Percentiles rank a stretch among this genome's conserved stretches.
phyloP scores from a whole-genome alignment of 805 yeast species.

The Tetrapisispora nanseiensis region DNA sequence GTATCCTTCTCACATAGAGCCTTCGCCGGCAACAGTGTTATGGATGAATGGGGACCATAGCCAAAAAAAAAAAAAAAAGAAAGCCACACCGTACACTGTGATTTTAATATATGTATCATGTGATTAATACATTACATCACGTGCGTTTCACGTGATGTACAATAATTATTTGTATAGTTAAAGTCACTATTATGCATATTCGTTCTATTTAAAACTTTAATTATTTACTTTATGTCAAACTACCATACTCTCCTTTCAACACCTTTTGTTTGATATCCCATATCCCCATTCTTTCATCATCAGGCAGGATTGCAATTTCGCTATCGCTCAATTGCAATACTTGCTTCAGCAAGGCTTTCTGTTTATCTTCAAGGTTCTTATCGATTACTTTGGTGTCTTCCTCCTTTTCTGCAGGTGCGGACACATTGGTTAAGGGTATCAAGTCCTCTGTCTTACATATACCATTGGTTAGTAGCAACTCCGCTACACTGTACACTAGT shows the following conservation, averaged over 20 bases:
- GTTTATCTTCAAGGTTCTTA: constrained; percentile 27
- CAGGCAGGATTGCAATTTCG: constrained; percentile 41
- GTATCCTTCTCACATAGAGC: too few species aligned
- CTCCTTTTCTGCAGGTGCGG: not conserved
- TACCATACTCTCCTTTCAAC: constrained; percentile 28
- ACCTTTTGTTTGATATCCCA: constrained; percentile 31
- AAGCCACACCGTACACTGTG: too few species aligned
- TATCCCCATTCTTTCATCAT: constrained; percentile 36
- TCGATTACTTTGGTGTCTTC: constrained; percentile 6
- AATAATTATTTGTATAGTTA: too few species aligned
- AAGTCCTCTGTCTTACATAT: constrained; percentile 28
- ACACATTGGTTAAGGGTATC: constrained; percentile 26
- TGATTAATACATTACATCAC: too few species aligned
- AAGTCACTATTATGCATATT: too few species aligned
- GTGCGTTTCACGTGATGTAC: too few species aligned
- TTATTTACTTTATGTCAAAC: constrained; percentile 1
- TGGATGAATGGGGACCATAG: too few species aligned
- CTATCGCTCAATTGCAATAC: constrained; percentile 44
- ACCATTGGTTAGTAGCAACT: constrained; percentile 41
- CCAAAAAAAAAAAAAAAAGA: too few species aligned
- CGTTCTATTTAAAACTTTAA: too few species aligned
- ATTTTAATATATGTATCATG: too few species aligned
- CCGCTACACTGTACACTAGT: constrained; percentile 72
- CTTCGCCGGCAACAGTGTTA: too few species aligned
- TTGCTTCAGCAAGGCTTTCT: constrained; percentile 37